Conservation (phyloP, 2,329 filamentous ascomycete species). For the Drechslerella coelobrocha region DNA sequence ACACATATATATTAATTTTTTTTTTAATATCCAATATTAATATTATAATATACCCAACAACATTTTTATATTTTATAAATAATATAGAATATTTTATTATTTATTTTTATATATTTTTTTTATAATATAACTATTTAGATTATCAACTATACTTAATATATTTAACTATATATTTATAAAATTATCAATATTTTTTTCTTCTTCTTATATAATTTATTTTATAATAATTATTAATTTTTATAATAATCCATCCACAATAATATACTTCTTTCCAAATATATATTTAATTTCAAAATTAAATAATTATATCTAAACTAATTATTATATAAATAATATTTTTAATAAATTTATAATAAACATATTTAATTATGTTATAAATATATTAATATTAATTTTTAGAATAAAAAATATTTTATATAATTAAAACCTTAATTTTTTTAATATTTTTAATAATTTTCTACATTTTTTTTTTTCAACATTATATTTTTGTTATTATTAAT, state of each 20-base stretch:
- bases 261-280: too few relatives aligned
- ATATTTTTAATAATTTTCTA: neutral
- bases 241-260: too few relatives aligned
- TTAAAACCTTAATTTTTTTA: neutral
- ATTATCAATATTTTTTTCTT: constrained; percentile 10
- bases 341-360: too few relatives aligned
- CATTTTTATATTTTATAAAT: constrained; percentile 1
- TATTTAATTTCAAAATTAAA: too few relatives aligned
- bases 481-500: neutral
- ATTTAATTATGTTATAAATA: too few relatives aligned
- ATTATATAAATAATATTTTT: too few relatives aligned
- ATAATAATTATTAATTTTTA: neutral
- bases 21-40: neutral
- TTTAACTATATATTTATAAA: neutral
- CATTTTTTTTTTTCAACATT: neutral
- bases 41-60: neutral
- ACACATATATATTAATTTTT: neutral
- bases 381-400: too few relatives aligned
- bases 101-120: constrained; percentile 8
- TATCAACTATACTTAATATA: neutral
- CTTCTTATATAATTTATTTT: neutral
- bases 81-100: neutral
- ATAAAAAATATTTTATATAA: neutral
- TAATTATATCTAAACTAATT: too few relatives aligned
- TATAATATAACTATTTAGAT: too few relatives aligned